Percentiles rank a stretch among this genome's conserved stretches.
phyloP scores from a whole-genome alignment of 2,329 filamentous ascomycete genomes.

The Aureobasidium musti region DNA sequence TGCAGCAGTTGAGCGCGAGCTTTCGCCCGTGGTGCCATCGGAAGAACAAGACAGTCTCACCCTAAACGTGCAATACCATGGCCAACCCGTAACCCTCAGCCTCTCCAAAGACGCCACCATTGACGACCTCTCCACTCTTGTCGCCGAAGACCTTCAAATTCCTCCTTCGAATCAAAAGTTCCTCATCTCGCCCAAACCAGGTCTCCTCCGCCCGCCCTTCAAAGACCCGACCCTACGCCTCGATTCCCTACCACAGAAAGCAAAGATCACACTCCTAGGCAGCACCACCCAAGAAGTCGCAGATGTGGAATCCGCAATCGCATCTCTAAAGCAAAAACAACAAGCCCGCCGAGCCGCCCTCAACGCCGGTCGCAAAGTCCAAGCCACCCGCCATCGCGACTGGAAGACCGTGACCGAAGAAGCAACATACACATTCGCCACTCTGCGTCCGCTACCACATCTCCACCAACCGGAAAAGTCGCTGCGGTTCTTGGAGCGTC shows the following conservation, averaged over 20 bases:
- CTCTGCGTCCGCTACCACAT: conserved; percentile 71
- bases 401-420: conserved; percentile 58
- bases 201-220: conserved; percentile 65
- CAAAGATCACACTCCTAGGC: conserved; percentile 66
- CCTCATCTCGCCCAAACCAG: conserved; percentile 63
- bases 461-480: conserved; percentile 75
- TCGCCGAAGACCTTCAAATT: conserved; percentile 60
- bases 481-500: conserved; percentile 68
- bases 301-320: conserved; percentile 55
- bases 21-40: neutral
- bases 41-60: conserved; percentile 37
- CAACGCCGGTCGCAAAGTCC: conserved; percentile 44
- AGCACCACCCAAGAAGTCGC: conserved; percentile 62
- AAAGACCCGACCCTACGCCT: conserved; percentile 59
- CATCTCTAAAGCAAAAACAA: conserved; percentile 54
- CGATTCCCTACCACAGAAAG: conserved; percentile 53
- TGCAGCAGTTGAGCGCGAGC: neutral
- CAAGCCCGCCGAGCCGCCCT: conserved; percentile 44
- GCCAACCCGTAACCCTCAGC: conserved; percentile 52
- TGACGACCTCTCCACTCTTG: conserved; percentile 60
- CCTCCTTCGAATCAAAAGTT: conserved; percentile 68
- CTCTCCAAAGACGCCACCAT: conserved; percentile 55
- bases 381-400: conserved; percentile 44
- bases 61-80: conserved; percentile 59
- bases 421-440: conserved; percentile 75